Base-by-base conservation (phyloP, 441 rosid species). In the Aquilaria agallochum region DNA sequence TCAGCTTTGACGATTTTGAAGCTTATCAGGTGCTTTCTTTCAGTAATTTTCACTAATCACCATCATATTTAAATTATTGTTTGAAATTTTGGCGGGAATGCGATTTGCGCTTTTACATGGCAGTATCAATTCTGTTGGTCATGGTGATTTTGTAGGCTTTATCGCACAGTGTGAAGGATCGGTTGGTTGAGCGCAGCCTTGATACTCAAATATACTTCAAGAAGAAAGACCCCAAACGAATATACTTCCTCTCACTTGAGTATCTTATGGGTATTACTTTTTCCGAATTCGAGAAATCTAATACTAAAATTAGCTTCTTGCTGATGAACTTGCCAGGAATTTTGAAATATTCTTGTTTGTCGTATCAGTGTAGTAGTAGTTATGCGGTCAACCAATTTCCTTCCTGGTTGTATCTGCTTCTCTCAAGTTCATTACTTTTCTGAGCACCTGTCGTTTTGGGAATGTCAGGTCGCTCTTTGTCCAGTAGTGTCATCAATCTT, bases 191-290 rank as follows among this genome's bases (percentile, higher is more conserved):
- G 50, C 70, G 83, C 12, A 78, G 83, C 78, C 83, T 78, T 74
- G 81, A 82, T 56, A 82, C 83, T 12, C 86, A 76, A 72, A 61
- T 74, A 6, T 54, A 72, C 60, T 78, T 78, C 73, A 74, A 72
- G 75, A 72, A 62, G 71, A 74, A 72, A 62, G 83, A 78, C 56
- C 86, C 83, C 8, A 82, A 79, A 73, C 78, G 86, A 55, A 31
- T 82, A 13, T 82, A 78, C 62, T 82, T 78, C 63, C 79, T 82
- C 33, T 82, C 86, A 8, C 77, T 82, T 3, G 86, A 82, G 82
- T 82, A 66, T 75, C 83, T 82, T 53, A 79, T 82, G 83, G 86
- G 86, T 78, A 78, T 55, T 49, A 20, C 53, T 45, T 55, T 33
- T 12, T 15, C 47, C 34, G 48, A 47, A 20, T 20, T 20, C 20